Percentiles rank a stretch among this genome's conserved stretches.
Evolutionary conservation across 148 eudicot genomes (phyloP).

Genomic region (Tetragonia tetragonoides): DNA sequence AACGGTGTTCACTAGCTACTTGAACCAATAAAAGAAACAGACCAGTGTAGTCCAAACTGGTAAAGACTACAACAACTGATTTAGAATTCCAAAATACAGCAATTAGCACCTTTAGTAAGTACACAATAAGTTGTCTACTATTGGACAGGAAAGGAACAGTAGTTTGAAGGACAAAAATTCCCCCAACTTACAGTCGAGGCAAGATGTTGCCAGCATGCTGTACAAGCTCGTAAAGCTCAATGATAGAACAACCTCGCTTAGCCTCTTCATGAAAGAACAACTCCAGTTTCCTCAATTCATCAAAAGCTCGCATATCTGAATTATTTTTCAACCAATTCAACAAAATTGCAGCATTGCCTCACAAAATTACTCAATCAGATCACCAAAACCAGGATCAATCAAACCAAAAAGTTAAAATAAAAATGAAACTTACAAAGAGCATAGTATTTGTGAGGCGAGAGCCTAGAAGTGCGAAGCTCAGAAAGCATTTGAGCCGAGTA

Average conservation of each 20-base stretch:
- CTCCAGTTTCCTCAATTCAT: conserved; percentile 91
- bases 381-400: neutral
- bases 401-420: neutral
- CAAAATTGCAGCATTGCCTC: conserved; percentile 15
- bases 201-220: conserved; percentile 98
- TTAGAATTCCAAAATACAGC: neutral
- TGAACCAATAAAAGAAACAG: neutral
- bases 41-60: neutral
- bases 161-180: neutral
- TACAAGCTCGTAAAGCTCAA: conserved; percentile 94
- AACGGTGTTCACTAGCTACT: neutral
- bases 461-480: conserved; percentile 95
- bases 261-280: conserved; percentile 88
- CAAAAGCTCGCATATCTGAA: conserved; percentile 97
- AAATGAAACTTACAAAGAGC: conserved; percentile 61
- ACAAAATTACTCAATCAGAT: conserved; percentile 2
- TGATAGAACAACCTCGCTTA: conserved; percentile 77
- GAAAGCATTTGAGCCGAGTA: conserved; percentile 98
- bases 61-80: neutral
- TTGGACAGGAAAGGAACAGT: too few species aligned
- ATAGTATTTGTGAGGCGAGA: conserved; percentile 94
- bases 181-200: conserved; percentile 77
- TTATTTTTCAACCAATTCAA: neutral
- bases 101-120: neutral
- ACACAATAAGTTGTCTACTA: neutral